phyloP scores from a whole-genome alignment of 108 stramenopile species.

The Cyclostephanos invisitatus region DNA sequence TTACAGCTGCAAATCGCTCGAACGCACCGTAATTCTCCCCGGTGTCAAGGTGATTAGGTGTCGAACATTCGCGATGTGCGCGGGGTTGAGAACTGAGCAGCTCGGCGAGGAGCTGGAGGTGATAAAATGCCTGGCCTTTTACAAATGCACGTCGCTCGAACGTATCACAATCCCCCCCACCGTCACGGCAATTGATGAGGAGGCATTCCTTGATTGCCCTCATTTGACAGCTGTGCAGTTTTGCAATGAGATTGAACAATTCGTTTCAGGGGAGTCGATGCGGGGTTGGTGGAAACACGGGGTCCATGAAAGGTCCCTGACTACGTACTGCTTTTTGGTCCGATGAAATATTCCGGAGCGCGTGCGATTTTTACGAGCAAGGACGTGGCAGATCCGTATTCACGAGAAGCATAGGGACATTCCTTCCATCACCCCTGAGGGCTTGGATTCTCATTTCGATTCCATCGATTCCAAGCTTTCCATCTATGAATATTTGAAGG shows the following conservation, averaged over 20 bases:
- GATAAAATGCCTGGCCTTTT: not conserved
- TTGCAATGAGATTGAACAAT: slow-evolving; percentile 3
- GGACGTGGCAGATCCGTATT: not conserved
- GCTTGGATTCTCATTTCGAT: not conserved
- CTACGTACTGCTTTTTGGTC: not conserved
- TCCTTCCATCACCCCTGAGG: not conserved
- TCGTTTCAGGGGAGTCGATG: not conserved
- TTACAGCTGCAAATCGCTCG: too few species aligned
- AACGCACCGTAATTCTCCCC: too few species aligned
- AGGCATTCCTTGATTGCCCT: not conserved
- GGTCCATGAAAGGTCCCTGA: not conserved
- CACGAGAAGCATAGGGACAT: not conserved
- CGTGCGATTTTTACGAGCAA: not conserved
- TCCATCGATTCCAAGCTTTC: not conserved
- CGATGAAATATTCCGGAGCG: not conserved
- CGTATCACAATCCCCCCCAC: not conserved
- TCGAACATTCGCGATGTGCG: not conserved
- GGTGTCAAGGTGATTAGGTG: slow-evolving; percentile 1
- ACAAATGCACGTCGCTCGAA: not conserved
- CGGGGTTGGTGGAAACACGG: slow-evolving; percentile 1
- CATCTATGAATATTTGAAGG: not conserved
- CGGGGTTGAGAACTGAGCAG: not conserved
- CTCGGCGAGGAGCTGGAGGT: not conserved
- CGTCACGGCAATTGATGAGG: not conserved
- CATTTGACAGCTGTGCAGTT: not conserved